phyloP scores from a whole-genome alignment of 208 protist genomes.

The Leishmania lainsoni region DNA sequence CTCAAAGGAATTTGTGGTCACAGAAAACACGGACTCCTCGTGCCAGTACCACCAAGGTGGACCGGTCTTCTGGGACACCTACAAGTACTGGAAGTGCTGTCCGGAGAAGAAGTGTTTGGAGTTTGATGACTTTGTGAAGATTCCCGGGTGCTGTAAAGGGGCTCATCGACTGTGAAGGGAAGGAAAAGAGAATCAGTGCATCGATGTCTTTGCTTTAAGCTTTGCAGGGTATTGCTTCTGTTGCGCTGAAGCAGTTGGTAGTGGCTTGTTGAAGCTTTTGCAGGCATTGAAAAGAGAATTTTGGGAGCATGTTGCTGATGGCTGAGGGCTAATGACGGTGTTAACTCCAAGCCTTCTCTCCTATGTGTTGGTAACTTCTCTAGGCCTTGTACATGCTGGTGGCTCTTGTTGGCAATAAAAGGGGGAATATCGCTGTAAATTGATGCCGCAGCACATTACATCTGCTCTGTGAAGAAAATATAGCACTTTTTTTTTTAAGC shows the following conservation, averaged over 20 bases:
- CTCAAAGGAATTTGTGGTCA: constrained; percentile 74
- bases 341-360: neutral
- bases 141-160: constrained; percentile 74
- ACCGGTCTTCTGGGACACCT: constrained; percentile 87
- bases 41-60: constrained; percentile 77
- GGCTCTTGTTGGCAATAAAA: too few relatives aligned
- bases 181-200: neutral
- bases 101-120: constrained; percentile 77
- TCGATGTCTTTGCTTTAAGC: neutral
- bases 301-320: neutral
- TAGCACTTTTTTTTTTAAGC: neutral
- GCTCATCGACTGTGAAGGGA: constrained; percentile 56
- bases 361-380: neutral
- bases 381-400: neutral
- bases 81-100: constrained; percentile 92
- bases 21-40: constrained; percentile 62
- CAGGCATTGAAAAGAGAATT: too few relatives aligned
- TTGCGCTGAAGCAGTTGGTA: neutral
- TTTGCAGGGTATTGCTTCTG: neutral
- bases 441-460: neutral
- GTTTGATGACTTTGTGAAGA: constrained; percentile 89
- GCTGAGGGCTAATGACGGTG: neutral
- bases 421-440: neutral
- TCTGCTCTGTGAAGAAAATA: neutral
- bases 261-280: neutral